These are phyloP conservation scores for Pichia sp. DNA, from an alignment of 1,139 yeast genomes.

Conservation along the genomic window DNA sequence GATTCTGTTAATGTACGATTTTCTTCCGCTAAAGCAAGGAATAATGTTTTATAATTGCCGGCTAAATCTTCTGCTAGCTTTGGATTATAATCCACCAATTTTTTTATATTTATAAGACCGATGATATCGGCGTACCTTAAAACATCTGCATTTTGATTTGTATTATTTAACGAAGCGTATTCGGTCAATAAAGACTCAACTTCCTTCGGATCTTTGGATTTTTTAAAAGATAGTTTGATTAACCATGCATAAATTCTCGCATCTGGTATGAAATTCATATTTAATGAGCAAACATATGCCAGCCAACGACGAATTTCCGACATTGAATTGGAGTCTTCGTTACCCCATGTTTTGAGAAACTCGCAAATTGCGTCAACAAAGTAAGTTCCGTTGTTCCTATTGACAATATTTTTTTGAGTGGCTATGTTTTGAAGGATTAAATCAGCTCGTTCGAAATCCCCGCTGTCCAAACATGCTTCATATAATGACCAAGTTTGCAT, in stretches of 20 bases:
- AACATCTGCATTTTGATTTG: conserved; percentile 29
- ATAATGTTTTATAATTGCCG: conserved; percentile 28
- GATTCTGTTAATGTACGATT: not conserved
- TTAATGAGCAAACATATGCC: conserved; percentile 12
- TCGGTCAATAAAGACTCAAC: conserved; percentile 15
- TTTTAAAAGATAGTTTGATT: conserved; percentile 19
- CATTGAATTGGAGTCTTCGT: conserved; percentile 24
- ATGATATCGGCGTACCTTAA: conserved; percentile 61
- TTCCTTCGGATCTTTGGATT: conserved; percentile 12
- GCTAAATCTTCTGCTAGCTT: conserved; percentile 27
- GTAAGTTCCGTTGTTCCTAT: conserved; percentile 22
- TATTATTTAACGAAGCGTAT: conserved; percentile 10
- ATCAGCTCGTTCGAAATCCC: conserved; percentile 65
- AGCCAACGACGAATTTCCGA: conserved; percentile 20
- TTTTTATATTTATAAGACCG: conserved; percentile 53
- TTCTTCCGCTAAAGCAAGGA: conserved; percentile 17
- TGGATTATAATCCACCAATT: conserved; percentile 27
- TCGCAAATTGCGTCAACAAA: conserved; percentile 39
- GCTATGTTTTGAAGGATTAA: conserved; percentile 38
- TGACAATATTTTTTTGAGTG: conserved; percentile 29
- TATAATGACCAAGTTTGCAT: conserved; percentile 66
- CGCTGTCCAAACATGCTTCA: conserved; percentile 70
- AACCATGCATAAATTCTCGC: conserved; percentile 25
- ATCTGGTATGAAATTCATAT: conserved; percentile 15
- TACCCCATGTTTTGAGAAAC: conserved; percentile 37